These are phyloP conservation scores for Picea abies DNA, from an alignment of 83 land plant genomes.

Conservation along the genomic window DNA sequence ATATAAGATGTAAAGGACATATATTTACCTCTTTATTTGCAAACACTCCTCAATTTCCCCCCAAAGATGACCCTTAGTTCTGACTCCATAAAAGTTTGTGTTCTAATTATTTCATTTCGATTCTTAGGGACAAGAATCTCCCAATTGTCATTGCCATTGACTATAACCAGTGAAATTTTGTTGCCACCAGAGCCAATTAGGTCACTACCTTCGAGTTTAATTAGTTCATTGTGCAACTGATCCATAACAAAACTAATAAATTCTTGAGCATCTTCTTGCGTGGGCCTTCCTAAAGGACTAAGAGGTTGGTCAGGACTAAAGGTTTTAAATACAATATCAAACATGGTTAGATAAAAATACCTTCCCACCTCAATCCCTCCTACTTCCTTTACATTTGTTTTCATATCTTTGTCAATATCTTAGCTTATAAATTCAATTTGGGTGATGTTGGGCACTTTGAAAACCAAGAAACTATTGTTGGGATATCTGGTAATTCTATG, in stretches of 20 bases:
- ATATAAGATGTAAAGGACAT: background rate
- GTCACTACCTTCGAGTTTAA: constrained; percentile 60
- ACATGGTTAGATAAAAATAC: no score
- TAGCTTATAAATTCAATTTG: no score
- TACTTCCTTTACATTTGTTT: no score
- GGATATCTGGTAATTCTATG: no score
- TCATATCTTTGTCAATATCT: no score
- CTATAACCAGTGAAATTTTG: constrained; percentile 28
- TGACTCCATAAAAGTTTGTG: constrained; percentile 69
- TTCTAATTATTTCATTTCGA: constrained; percentile 79
- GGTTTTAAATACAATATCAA: no score
- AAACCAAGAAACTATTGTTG: no score
- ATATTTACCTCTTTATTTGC: constrained; percentile 78
- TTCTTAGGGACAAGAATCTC: constrained; percentile 97
- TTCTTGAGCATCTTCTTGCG: constrained; percentile 91
- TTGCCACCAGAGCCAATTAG: constrained; percentile 20
- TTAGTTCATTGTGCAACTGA: constrained; percentile 89
- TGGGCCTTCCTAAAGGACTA: no score
- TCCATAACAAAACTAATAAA: constrained; percentile 54
- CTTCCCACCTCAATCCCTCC: no score
- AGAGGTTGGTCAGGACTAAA: no score
- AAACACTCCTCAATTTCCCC: constrained; percentile 81
- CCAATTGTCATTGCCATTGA: constrained; percentile 89
- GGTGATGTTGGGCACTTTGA: no score
- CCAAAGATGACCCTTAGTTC: constrained; percentile 87